Base-by-base conservation (phyloP, 164 flowering plant genomes). In the Malania oleifera region DNA sequence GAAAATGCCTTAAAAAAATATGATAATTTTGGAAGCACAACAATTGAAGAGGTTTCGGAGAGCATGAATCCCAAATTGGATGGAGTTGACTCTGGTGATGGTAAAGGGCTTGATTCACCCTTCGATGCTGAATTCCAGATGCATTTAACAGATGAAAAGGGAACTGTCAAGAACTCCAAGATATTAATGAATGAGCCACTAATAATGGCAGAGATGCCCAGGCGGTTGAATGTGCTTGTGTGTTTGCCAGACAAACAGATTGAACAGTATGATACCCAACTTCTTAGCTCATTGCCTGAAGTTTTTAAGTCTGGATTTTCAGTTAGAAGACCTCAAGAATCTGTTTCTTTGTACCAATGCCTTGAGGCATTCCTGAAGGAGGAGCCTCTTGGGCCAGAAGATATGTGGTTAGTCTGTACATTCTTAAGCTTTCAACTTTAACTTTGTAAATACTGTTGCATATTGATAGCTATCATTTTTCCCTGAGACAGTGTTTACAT, bases 281-380 rank as follows among this genome's bases (percentile, higher is more conserved):
- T 23, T 20, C 50, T 46, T 46, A 0, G 50, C 50, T 46, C 50
- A 23, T 46, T 22, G 50, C 50, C 50, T 12, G 50, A 46, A 46
- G 18, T 46, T 20, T 20, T 22, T 12, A 46, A 46, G 26, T 20
- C 50, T 46, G 26, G 50, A 9, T 46, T 22, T 46, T 46, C 26
- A 46, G 14, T 13, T 20, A 20, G 26, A 46, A 46, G 26, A 23
- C 50, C 26, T 46, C 50, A 46, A 12, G 50, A 46, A 23, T 20
- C 50, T 46, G 50, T 46, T 46, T 46, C 50, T 17, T 46, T 46
- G 50, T 46, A 46, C 26, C 20, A 46, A 46, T 46, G 50, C 50
- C 50, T 46, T 46, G 50, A 46, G 22, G 50, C 50, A 46, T 46
- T 46, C 26, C 50, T 46, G 11, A 46, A 20, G 50, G 50, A 46